A percentile compares a stretch with the other conserved stretches of the same genome.
Evolutionary conservation across 2,329 filamentous ascomycete species (phyloP).

Genomic region (Trichoderma atrobrunneum): DNA sequence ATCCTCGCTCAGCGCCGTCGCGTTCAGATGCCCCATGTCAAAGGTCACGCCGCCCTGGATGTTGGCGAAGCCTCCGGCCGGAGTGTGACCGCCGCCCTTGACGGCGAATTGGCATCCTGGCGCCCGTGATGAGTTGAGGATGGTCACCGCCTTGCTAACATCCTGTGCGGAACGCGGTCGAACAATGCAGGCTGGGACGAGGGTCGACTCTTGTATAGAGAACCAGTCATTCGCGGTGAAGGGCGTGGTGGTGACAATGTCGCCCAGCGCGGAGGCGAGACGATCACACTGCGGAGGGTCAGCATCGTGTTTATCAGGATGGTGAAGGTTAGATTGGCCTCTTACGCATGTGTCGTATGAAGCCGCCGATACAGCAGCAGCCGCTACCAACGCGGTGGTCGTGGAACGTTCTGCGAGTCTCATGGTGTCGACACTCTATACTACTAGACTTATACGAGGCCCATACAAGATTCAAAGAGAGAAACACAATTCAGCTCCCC

Average conservation of each 20-base stretch:
- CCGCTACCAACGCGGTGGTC: not conserved
- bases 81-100: slow-evolving; percentile 35
- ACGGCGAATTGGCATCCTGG: slow-evolving; percentile 28
- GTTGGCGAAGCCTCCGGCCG: slow-evolving; percentile 29
- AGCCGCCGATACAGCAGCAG: not conserved
- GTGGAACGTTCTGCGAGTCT: slow-evolving; percentile 1
- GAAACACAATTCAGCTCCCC: not conserved
- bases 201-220: not conserved
- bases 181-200: not conserved
- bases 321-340: not conserved
- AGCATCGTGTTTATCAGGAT: not conserved
- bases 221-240: slow-evolving; percentile 1
- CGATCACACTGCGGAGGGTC: not conserved
- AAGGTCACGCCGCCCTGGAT: slow-evolving; percentile 31
- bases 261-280: not conserved
- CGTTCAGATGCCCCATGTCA: slow-evolving; percentile 27
- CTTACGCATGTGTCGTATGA: slow-evolving; percentile 1
- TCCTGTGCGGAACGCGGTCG: slow-evolving; percentile 25
- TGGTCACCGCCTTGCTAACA: slow-evolving; percentile 21
- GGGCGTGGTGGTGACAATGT: slow-evolving; percentile 7
- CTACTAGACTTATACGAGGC: not conserved
- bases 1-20: slow-evolving; percentile 24
- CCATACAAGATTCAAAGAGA: not conserved
- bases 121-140: not conserved
- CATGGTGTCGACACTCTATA: not conserved